Evolutionary conservation across 108 stramenopile genomes (phyloP).

Genomic region (Fragilaria crotonensis): DNA sequence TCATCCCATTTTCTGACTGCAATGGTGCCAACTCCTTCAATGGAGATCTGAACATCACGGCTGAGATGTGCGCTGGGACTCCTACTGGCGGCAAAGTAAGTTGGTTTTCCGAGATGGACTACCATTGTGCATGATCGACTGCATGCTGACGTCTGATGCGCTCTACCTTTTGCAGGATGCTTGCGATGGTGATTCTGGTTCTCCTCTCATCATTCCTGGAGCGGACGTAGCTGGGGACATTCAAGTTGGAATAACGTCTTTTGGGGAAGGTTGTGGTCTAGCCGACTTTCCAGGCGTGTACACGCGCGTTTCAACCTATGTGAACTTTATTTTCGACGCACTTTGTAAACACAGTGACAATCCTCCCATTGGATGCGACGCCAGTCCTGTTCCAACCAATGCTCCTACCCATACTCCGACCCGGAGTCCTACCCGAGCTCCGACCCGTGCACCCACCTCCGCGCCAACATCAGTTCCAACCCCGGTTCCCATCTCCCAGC

Average conservation of each 20-base stretch:
- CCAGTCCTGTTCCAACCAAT: not conserved
- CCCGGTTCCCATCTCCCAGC: too few species aligned
- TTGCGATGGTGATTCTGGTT: slow-evolving; percentile 4
- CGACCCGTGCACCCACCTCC: not conserved
- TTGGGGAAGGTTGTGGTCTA: slow-evolving; percentile 10
- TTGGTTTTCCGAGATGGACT: not conserved
- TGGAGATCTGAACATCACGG: not conserved
- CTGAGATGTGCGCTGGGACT: not conserved
- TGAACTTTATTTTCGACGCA: not conserved
- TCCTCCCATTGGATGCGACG: not conserved
- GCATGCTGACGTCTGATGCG: not conserved
- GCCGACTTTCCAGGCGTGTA: slow-evolving; percentile 10
- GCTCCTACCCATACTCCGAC: too few species aligned
- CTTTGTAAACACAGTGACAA: not conserved
- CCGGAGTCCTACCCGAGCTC: too few species aligned
- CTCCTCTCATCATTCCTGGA: not conserved
- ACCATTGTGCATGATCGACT: not conserved
- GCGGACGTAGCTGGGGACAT: not conserved
- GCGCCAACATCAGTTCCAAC: too few species aligned
- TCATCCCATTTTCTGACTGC: not conserved
- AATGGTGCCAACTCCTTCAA: not conserved
- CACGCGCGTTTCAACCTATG: not conserved
- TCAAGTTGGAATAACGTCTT: slow-evolving; percentile 7
- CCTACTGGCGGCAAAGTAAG: not conserved
- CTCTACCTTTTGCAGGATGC: not conserved